Evolutionary conservation across 2,329 filamentous ascomycete species (phyloP), one percentile per base, ranked within the genome.

Genomic region (Coleophoma eucalyptorum): DNA sequence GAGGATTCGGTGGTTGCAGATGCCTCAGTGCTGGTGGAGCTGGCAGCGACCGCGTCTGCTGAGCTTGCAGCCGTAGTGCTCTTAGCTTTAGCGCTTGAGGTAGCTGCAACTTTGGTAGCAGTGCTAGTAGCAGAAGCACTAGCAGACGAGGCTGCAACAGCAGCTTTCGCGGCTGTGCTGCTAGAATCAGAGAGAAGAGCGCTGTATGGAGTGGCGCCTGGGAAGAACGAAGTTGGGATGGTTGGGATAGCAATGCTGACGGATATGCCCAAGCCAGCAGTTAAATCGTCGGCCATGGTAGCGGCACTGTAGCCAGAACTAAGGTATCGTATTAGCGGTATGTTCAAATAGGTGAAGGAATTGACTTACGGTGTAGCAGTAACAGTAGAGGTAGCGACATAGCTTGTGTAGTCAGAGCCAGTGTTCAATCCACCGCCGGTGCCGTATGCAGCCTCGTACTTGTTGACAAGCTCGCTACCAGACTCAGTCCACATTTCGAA

Each of bases 401-500:
- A 58, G 4, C 48, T 49, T 13, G 55, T 58, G 42, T 57, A 43
- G 3, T 31, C 31, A 31, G 21, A 46, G 2, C 53, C 58, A 3
- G 38, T 43, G 1, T 54, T 67, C 41, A 80, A 59, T 56, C 79
- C 81, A 8, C 66, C 71, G 1, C 77, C 75, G 7, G 60, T 62
- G 3, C 75, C 75, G 56, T 76, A 80, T 2, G 73, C 78, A 51
- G 69, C 77, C 20, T 69, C 65, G 64, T 78, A 81, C 32, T 64
- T 62, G 58, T 80, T 75, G 16, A 62, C 62, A 49, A 73, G 68
- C 43, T 59, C 60, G 48, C 48, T 63, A 18, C 75, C 75, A 0
- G 63, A 53, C 48, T 79, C 75, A 3, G 76, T 79, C 76, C 75
- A 78, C 62, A 83, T 77, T 41, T 69, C 66, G 56, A 82, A 75